A percentile compares a stretch with the other conserved stretches of the same genome.
Conservation (phyloP, 2,329 filamentous ascomycete species). For the Scedosporium minutisporum region DNA sequence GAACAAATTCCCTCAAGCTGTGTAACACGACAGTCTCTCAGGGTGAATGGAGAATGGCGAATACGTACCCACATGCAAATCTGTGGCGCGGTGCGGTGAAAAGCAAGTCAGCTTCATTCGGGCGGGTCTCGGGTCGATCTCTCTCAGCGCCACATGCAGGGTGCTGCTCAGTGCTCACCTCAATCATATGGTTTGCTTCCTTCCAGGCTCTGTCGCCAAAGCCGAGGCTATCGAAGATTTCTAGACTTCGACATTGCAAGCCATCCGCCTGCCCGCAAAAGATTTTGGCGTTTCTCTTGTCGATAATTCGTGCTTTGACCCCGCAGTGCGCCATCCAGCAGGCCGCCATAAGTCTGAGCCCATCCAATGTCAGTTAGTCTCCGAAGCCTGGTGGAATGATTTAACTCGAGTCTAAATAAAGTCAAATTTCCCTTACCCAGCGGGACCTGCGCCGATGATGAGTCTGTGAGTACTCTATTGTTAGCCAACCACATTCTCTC, state of each 20-base stretch:
- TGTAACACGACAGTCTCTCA: not conserved
- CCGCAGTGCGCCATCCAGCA: conserved; percentile 31
- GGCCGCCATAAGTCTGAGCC: conserved; percentile 26
- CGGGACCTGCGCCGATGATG: conserved; percentile 30
- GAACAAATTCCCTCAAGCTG: not conserved
- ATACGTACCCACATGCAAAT: conserved; percentile 3
- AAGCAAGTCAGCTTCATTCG: not conserved
- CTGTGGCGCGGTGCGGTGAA: not conserved
- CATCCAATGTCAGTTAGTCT: not conserved
- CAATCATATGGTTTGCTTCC: conserved; percentile 53
- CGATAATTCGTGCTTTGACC: conserved; percentile 30
- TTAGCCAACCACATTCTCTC: no score
- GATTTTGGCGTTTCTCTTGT: conserved; percentile 30
- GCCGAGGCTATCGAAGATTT: conserved; percentile 66
- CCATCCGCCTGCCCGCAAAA: conserved; percentile 33
- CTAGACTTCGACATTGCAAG: conserved; percentile 54
- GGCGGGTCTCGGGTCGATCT: no score
- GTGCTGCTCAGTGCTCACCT: not conserved
- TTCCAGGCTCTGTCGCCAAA: conserved; percentile 55
- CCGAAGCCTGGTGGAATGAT: no score
- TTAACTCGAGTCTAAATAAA: no score
- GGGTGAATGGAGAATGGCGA: not conserved
- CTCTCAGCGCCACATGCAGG: no score
- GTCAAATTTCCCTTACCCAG: conserved; percentile 14
- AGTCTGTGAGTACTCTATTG: conserved; percentile 12